phyloP scores from a whole-genome alignment of 2,329 filamentous ascomycete genomes.

The Didymella pinodella region DNA sequence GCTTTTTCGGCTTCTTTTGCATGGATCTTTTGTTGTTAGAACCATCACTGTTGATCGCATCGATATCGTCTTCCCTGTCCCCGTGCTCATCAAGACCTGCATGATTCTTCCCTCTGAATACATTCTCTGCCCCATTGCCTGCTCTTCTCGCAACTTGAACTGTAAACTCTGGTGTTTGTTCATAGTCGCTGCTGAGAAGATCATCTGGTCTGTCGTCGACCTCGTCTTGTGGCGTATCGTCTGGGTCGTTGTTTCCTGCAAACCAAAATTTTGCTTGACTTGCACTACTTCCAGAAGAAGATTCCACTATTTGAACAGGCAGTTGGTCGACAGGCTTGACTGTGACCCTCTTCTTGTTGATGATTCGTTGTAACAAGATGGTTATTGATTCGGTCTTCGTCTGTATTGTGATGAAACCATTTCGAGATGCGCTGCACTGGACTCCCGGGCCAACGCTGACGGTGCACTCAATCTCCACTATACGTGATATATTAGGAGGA shows the following conservation, averaged over 20 bases:
- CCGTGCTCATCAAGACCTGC: constrained; percentile 2
- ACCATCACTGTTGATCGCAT: constrained; percentile 3
- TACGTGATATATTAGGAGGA: no score
- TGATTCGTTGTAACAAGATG: no score
- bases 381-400: no score
- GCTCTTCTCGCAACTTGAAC: constrained; percentile 1
- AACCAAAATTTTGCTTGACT: background rate
- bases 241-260: constrained; percentile 2
- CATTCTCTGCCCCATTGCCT: constrained; percentile 2
- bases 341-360: no score
- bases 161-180: constrained; percentile 2
- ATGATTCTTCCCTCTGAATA: constrained; percentile 2
- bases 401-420: no score
- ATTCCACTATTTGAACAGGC: no score
- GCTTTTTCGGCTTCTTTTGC: constrained; percentile 2
- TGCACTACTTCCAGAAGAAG: background rate
- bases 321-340: no score
- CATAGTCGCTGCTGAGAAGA: constrained; percentile 2
- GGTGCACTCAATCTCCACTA: no score
- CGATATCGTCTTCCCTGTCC: constrained; percentile 1
- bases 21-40: constrained; percentile 2
- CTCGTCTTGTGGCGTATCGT: constrained; percentile 1
- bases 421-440: no score
- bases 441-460: no score
- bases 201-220: constrained; percentile 2